A percentile compares a stretch with the other conserved stretches of the same genome.
Conservation (phyloP, 2,329 filamentous ascomycete genomes). For the Stagonosporopsis tanaceti region DNA sequence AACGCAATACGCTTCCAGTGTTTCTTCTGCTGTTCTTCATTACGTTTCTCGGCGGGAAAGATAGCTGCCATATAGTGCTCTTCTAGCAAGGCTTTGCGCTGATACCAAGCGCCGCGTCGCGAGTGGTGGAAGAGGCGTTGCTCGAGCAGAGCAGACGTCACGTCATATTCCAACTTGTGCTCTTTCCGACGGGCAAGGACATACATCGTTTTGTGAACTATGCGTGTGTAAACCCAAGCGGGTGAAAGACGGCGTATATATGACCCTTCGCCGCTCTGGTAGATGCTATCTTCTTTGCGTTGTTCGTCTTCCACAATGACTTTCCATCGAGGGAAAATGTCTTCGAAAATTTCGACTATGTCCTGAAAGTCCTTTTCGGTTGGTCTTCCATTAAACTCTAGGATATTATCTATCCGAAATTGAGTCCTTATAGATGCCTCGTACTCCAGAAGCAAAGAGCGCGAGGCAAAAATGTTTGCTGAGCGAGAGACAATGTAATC, state of each 20-base stretch:
- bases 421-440: constrained; percentile 86
- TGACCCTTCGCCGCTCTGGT: constrained; percentile 83
- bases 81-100: constrained; percentile 90
- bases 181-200: constrained; percentile 84
- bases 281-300: constrained; percentile 76
- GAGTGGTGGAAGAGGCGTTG: constrained; percentile 87
- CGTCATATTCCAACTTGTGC: constrained; percentile 75
- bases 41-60: constrained; percentile 29
- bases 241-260: constrained; percentile 91
- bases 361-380: constrained; percentile 70
- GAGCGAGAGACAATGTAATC: constrained; percentile 90
- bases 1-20: constrained; percentile 82
- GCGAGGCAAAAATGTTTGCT: constrained; percentile 83
- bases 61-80: constrained; percentile 85
- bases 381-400: constrained; percentile 79
- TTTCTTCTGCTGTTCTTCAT: constrained; percentile 73
- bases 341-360: constrained; percentile 75
- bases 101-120: constrained; percentile 90
- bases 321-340: constrained; percentile 83
- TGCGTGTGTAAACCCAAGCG: constrained; percentile 90
- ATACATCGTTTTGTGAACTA: constrained; percentile 85
- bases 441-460: constrained; percentile 81
- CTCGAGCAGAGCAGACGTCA: constrained; percentile 76
- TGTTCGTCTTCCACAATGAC: constrained; percentile 75
- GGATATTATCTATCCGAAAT: constrained; percentile 78